Evolutionary conservation across 768 basidiomycete genomes (phyloP).

Genomic region (Lactarius hengduanensis): DNA sequence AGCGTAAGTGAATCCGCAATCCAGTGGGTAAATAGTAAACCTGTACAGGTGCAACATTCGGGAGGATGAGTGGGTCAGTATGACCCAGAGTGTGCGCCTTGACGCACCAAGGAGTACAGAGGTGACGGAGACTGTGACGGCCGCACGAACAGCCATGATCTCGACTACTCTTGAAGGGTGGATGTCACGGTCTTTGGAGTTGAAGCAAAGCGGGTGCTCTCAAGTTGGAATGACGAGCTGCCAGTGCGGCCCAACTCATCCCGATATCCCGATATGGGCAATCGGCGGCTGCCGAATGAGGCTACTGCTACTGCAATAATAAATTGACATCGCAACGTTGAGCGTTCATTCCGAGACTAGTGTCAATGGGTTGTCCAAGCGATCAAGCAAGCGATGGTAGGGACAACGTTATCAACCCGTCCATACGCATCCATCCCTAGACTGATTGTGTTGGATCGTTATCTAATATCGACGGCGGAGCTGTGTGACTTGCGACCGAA

Average conservation of each 20-base stretch:
- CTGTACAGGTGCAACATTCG: constrained; percentile 39
- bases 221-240: not conserved
- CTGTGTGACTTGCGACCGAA: not conserved
- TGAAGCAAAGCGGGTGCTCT: not conserved
- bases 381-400: too few relatives aligned
- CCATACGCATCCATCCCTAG: too few relatives aligned
- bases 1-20: constrained; percentile 89
- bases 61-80: constrained; percentile 10
- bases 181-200: not conserved
- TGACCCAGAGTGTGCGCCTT: not conserved
- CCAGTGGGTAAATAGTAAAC: constrained; percentile 85
- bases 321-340: too few relatives aligned
- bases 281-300: too few relatives aligned
- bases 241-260: not conserved
- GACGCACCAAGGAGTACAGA: constrained; percentile 74
- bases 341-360: too few relatives aligned
- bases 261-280: too few relatives aligned
- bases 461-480: too few relatives aligned
- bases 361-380: too few relatives aligned
- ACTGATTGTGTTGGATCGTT: too few relatives aligned
- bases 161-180: constrained; percentile 3
- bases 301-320: too few relatives aligned
- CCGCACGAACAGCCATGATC: constrained; percentile 59
- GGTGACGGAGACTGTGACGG: constrained; percentile 72
- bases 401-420: too few relatives aligned